Conservation (phyloP, 179 eudicot genomes). For the Silene vulgaris region DNA sequence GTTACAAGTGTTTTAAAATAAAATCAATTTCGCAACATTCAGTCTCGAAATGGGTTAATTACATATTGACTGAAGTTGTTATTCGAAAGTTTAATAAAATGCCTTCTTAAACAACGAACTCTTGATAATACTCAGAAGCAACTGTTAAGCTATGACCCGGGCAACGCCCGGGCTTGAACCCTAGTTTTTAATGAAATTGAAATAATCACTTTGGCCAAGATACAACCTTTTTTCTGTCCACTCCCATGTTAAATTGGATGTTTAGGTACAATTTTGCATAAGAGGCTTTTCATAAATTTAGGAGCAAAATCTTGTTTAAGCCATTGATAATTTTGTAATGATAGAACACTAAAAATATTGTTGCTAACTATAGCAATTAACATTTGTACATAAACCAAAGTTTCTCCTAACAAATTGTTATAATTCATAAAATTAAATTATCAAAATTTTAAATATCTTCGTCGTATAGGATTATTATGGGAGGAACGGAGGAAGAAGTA, state of each 20-base stretch:
- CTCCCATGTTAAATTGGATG: neutral
- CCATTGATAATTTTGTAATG: conserved; percentile 18
- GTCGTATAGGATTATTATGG: conserved; percentile 27
- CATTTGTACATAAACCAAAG: conserved; percentile 13
- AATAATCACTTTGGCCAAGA: neutral
- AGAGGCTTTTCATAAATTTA: neutral
- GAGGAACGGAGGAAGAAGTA: conserved; percentile 40
- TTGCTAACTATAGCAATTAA: conserved; percentile 20
- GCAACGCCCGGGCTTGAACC: too few species aligned
- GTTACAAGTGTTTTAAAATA: too few species aligned
- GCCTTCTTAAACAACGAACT: too few species aligned
- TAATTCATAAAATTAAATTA: neutral
- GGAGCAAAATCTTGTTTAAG: conserved; percentile 11
- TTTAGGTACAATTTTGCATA: neutral
- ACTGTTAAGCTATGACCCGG: too few species aligned
- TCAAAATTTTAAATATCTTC: neutral
- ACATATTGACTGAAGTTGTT: too few species aligned
- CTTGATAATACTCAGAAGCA: too few species aligned
- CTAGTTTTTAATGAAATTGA: neutral
- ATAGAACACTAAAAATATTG: conserved; percentile 1
- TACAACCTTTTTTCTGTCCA: neutral
- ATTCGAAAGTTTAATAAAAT: too few species aligned
- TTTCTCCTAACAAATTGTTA: neutral
- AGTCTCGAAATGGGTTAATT: too few species aligned
- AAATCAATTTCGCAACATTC: too few species aligned